Percentiles rank a stretch among this genome's conserved stretches.
Evolutionary conservation across 1,284 basidiomycete genomes (phyloP).

Genomic region (Pholiota adiposa): DNA sequence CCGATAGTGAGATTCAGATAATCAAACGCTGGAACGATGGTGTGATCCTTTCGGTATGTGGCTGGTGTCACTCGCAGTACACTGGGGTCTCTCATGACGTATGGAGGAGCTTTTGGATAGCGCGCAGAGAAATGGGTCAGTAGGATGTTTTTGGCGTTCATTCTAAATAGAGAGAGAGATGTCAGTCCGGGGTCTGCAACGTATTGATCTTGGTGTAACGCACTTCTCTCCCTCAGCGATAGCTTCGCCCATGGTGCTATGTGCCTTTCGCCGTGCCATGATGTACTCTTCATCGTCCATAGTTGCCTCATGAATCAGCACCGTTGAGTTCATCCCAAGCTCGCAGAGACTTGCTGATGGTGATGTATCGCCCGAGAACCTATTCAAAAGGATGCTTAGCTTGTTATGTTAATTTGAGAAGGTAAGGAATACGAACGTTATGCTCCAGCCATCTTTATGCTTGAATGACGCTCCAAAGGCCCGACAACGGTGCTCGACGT

Average conservation of each 20-base stretch:
- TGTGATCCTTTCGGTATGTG: background rate
- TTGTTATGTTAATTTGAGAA: conserved; percentile 6
- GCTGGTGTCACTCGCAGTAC: background rate
- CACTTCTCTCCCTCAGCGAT: conserved; percentile 76
- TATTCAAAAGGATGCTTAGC: conserved; percentile 29
- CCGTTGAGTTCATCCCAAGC: conserved; percentile 71
- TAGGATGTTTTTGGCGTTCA: conserved; percentile 82
- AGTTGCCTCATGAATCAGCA: conserved; percentile 95
- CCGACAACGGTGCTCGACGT: conserved; percentile 73
- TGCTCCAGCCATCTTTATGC: conserved; percentile 78
- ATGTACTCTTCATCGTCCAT: conserved; percentile 80
- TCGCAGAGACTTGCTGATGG: conserved; percentile 73
- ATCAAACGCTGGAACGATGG: conserved; percentile 82
- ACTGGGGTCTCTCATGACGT: conserved; percentile 10
- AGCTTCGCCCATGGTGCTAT: conserved; percentile 91
- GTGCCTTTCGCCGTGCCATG: conserved; percentile 79
- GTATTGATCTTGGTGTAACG: conserved; percentile 29
- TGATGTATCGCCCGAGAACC: conserved; percentile 88
- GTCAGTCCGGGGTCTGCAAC: too few species aligned
- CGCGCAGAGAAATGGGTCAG: conserved; percentile 96
- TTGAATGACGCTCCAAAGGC: conserved; percentile 76
- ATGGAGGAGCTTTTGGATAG: conserved; percentile 84
- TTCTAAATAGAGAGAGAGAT: conserved; percentile 50
- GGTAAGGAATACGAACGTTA: conserved; percentile 60
- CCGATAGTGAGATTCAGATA: conserved; percentile 73